phyloP scores from a whole-genome alignment of 2,329 filamentous ascomycete species.

The Neofusicoccum umdonicola region DNA sequence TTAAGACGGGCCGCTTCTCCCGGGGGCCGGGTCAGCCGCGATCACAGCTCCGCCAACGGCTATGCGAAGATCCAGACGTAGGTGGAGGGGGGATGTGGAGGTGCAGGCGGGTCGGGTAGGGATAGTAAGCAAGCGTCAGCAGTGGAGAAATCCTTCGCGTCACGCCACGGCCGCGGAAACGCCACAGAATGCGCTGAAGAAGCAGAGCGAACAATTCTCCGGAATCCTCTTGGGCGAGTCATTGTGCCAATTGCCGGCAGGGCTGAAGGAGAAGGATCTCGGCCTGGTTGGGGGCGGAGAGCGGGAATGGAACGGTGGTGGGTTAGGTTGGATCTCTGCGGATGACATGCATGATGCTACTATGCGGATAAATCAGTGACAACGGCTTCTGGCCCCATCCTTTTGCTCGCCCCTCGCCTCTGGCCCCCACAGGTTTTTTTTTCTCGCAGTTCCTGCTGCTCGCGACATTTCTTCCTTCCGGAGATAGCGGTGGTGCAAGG shows the following conservation, averaged over 20 bases:
- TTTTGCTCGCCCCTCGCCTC: not conserved
- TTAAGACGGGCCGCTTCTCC: too few species aligned
- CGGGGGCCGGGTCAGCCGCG: too few species aligned
- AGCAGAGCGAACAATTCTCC: not conserved
- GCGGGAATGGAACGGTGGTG: too few species aligned
- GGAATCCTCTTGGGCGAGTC: not conserved
- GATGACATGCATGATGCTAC: constrained; percentile 2
- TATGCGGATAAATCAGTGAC: not conserved
- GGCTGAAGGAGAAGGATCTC: not conserved
- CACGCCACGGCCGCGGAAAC: not conserved
- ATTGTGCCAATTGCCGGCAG: not conserved
- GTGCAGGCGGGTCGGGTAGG: not conserved
- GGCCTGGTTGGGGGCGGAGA: not conserved
- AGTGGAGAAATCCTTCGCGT: not conserved
- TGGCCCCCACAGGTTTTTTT: not conserved
- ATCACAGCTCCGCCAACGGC: not conserved
- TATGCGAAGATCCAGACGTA: too few species aligned
- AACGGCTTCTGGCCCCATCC: not conserved
- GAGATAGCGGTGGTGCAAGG: too few species aligned
- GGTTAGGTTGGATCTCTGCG: not conserved
- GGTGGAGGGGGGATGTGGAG: not conserved
- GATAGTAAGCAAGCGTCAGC: constrained; percentile 14
- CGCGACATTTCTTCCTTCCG: not conserved
- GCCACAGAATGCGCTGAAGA: too few species aligned
- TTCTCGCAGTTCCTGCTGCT: not conserved